phyloP scores from a whole-genome alignment of 2,329 filamentous ascomycete genomes.

The Diplodia scrobiculata region DNA sequence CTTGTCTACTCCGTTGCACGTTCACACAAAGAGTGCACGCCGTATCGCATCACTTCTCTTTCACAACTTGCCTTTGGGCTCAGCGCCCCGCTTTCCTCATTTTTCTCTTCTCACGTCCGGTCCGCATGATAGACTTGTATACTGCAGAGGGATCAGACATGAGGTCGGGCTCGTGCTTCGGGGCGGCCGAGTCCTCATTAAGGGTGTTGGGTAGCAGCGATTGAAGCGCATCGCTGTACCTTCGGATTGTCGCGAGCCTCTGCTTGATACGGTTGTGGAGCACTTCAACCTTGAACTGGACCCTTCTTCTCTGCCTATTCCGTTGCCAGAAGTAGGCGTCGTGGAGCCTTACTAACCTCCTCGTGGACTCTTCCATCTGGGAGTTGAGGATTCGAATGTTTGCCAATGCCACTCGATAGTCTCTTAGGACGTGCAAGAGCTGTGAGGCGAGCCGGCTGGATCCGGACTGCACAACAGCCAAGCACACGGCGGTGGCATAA shows the following conservation, averaged over 20 bases:
- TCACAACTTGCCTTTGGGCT: not conserved
- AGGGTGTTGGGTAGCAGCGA: not conserved
- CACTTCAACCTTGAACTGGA: no score
- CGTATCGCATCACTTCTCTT: not conserved
- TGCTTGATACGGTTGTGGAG: not conserved
- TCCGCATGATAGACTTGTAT: not conserved
- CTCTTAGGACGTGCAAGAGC: not conserved
- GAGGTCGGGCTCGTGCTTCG: not conserved
- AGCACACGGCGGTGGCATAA: constrained; percentile 68
- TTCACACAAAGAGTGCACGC: not conserved
- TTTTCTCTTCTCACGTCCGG: not conserved
- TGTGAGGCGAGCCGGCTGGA: not conserved
- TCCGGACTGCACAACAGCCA: constrained; percentile 1
- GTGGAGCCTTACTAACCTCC: not conserved
- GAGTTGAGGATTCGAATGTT: not conserved
- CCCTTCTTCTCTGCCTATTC: no score
- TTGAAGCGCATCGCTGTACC: not conserved
- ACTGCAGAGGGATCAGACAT: not conserved
- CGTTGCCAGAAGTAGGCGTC: no score
- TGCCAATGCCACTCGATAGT: not conserved
- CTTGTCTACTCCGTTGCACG: no score
- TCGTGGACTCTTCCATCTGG: not conserved
- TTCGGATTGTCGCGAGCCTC: not conserved
- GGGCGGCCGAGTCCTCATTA: no score
- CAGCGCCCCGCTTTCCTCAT: not conserved